Conservation (phyloP, 176 grass and related monocot species). For the Musa schizocarpa region DNA sequence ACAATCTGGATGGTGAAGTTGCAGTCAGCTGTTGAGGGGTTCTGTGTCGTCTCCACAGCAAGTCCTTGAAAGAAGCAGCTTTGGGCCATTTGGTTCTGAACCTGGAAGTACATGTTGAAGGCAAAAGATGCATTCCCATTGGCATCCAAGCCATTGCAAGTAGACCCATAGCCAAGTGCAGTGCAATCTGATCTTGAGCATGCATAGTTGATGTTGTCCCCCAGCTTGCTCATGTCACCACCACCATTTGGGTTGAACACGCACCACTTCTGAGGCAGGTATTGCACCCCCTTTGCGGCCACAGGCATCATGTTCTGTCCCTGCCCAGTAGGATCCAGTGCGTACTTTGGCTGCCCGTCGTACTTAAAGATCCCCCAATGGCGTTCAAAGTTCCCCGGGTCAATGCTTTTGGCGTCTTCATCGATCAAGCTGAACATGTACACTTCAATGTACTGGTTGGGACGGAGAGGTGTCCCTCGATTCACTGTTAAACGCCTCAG, state of each 20-base stretch:
- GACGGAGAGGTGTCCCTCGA: constrained; percentile 56
- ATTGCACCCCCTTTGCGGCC: constrained; percentile 33
- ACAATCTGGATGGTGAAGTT: constrained; percentile 72
- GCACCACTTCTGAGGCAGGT: constrained; percentile 44
- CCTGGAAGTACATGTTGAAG: constrained; percentile 87
- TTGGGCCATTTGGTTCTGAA: constrained; percentile 38
- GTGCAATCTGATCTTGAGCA: constrained; percentile 70
- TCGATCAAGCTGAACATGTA: constrained; percentile 83
- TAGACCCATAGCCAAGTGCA: constrained; percentile 48
- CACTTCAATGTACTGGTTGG: constrained; percentile 73
- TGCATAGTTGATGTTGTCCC: constrained; percentile 46
- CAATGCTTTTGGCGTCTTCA: constrained; percentile 81
- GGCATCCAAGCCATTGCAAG: constrained; percentile 67
- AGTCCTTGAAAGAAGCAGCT: constrained; percentile 63
- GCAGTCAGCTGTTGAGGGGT: constrained; percentile 56
- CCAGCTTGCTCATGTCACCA: constrained; percentile 29
- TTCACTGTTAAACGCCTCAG: constrained; percentile 39
- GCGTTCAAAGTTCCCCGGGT: constrained; percentile 76
- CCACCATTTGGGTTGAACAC: constrained; percentile 34
- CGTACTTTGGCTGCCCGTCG: constrained; percentile 81
- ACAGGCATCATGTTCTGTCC: constrained; percentile 28
- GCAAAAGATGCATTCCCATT: constrained; percentile 65
- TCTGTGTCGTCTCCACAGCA: constrained; percentile 41
- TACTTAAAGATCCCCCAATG: constrained; percentile 87
- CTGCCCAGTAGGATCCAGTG: constrained; percentile 55